Percentiles rank a stretch among this genome's conserved stretches.
Evolutionary conservation across 192 early-diverging fungal genomes (phyloP).

Genomic region (Gryganskiella cystojenkinii): DNA sequence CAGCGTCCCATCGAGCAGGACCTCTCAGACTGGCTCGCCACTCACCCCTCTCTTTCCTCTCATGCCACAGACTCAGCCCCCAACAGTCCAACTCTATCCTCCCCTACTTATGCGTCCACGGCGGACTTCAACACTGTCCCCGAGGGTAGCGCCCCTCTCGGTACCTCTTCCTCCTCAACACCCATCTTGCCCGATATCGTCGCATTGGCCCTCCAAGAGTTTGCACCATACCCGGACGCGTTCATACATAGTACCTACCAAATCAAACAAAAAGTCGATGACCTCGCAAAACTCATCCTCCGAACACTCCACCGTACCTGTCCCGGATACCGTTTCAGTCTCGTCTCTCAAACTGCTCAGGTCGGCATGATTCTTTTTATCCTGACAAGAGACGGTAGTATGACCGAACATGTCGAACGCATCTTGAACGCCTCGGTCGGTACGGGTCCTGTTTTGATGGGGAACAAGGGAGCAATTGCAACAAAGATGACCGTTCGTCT

Average conservation of each 20-base stretch:
- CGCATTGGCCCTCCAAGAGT: slow-evolving; percentile 57
- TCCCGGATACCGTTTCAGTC: slow-evolving; percentile 41
- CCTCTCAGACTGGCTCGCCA: slow-evolving; percentile 52
- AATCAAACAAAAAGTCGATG: slow-evolving; percentile 19
- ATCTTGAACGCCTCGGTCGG: slow-evolving; percentile 37
- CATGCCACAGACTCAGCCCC: slow-evolving; percentile 16
- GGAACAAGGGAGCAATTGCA: slow-evolving; percentile 57
- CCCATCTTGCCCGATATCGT: slow-evolving; percentile 55
- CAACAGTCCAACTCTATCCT: slow-evolving; percentile 11
- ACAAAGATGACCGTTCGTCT: slow-evolving; percentile 36
- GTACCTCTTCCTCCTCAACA: background rate
- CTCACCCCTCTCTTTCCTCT: slow-evolving; percentile 29
- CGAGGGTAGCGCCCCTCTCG: too few species aligned
- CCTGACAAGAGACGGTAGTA: slow-evolving; percentile 40
- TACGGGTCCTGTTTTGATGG: slow-evolving; percentile 42
- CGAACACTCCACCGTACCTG: slow-evolving; percentile 38
- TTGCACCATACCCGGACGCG: slow-evolving; percentile 46
- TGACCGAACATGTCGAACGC: slow-evolving; percentile 29
- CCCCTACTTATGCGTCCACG: background rate
- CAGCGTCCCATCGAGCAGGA: slow-evolving; percentile 45
- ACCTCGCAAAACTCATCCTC: slow-evolving; percentile 35
- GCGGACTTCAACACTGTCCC: background rate
- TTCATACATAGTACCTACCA: slow-evolving; percentile 39
- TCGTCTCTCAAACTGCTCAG: slow-evolving; percentile 24
- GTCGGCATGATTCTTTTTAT: slow-evolving; percentile 54